These are phyloP conservation scores for Aegilops speltoides DNA, from an alignment of 176 grass and related monocot species.

Conservation along the genomic window DNA sequence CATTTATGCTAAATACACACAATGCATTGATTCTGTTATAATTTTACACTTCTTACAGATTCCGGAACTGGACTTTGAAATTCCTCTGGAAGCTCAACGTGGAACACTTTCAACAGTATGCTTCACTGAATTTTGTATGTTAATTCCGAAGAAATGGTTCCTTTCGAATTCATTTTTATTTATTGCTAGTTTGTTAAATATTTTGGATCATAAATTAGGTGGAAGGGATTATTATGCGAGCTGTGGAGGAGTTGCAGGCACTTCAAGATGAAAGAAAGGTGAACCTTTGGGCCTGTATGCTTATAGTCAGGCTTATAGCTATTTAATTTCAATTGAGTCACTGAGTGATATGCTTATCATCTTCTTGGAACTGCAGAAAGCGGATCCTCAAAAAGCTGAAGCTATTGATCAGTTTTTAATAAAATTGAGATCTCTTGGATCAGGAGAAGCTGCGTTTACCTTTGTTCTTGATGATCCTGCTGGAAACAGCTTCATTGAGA, in stretches of 20 bases:
- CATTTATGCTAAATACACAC: not conserved
- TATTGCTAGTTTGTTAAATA: not conserved
- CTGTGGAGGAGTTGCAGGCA: constrained; percentile 69
- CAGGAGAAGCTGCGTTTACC: constrained; percentile 69
- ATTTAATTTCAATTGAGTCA: constrained; percentile 6
- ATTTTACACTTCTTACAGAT: constrained; percentile 57
- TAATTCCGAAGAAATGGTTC: not conserved
- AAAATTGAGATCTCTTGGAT: constrained; percentile 74
- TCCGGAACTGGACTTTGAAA: constrained; percentile 92
- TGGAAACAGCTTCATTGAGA: constrained; percentile 95
- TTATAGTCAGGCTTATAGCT: constrained; percentile 3
- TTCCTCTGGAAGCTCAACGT: constrained; percentile 89
- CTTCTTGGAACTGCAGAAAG: constrained; percentile 59
- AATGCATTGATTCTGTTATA: constrained; percentile 11
- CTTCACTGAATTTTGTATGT: constrained; percentile 5
- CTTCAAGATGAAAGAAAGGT: constrained; percentile 97
- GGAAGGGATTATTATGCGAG: constrained; percentile 77
- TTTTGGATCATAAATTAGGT: constrained; percentile 48
- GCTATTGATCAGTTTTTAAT: constrained; percentile 82
- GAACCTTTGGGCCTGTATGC: not conserved
- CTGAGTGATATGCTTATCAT: not conserved
- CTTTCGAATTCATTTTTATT: not conserved
- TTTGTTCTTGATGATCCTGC: constrained; percentile 92
- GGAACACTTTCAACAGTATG: constrained; percentile 83
- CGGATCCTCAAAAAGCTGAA: constrained; percentile 84